Evolutionary conservation across 2,329 filamentous ascomycete genomes (phyloP).

Genomic region (Colletotrichum lindemuthianum): DNA sequence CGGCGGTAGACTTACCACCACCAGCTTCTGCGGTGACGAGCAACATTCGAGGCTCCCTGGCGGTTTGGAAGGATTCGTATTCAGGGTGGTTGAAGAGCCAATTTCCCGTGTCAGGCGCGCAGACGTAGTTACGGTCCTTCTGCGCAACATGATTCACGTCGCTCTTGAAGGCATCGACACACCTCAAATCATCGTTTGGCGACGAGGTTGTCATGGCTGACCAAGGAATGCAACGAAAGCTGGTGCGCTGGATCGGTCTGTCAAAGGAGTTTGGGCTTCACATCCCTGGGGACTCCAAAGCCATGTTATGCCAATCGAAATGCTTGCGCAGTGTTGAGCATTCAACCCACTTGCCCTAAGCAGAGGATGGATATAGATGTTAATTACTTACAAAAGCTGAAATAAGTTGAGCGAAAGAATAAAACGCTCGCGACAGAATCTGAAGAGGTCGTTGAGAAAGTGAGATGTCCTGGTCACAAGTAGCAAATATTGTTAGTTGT

Average conservation of each 20-base stretch:
- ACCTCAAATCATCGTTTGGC: not conserved
- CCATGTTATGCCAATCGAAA: too few species aligned
- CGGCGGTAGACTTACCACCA: conserved; percentile 6
- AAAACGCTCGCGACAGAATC: too few species aligned
- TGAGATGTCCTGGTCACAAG: too few species aligned
- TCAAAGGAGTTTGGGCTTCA: not conserved
- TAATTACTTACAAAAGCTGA: too few species aligned
- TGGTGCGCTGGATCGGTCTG: not conserved
- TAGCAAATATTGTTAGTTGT: too few species aligned
- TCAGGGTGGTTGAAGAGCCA: conserved; percentile 11
- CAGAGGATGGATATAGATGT: too few species aligned
- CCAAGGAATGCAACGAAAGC: not conserved
- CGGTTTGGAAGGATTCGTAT: conserved; percentile 3
- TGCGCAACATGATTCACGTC: not conserved
- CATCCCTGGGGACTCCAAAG: too few species aligned
- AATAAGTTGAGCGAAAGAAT: too few species aligned
- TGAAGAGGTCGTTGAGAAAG: too few species aligned
- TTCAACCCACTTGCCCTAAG: too few species aligned
- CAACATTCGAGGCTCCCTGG: not conserved
- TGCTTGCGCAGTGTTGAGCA: too few species aligned
- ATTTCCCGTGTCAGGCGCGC: conserved; percentile 4
- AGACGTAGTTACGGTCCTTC: conserved; percentile 5
- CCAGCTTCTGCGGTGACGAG: conserved; percentile 11
- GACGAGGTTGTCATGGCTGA: not conserved
- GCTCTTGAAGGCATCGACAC: conserved; percentile 1